phyloP scores from a whole-genome alignment of 306 rosid genomes.

The Trichosanthes cucumerina region DNA sequence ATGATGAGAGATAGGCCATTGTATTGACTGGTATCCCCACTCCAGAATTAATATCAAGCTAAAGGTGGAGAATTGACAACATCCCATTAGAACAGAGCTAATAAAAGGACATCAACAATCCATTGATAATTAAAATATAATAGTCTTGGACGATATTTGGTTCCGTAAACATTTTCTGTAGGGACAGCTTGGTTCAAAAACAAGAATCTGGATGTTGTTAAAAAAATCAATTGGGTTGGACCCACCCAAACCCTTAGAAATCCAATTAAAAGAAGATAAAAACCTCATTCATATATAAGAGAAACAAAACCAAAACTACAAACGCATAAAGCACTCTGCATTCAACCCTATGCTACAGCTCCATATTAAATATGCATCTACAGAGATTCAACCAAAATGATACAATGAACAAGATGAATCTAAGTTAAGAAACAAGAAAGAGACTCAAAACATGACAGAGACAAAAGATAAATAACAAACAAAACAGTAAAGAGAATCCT shows the following conservation, averaged over 20 bases:
- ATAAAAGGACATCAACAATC: not conserved
- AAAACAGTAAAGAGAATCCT: not conserved
- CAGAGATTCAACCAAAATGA: not conserved
- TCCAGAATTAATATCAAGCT: not conserved
- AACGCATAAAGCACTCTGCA: not conserved
- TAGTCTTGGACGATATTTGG: not conserved
- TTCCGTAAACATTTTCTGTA: not conserved
- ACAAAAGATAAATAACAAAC: not conserved
- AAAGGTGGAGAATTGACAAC: no score
- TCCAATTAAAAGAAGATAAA: not conserved
- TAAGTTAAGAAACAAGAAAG: not conserved
- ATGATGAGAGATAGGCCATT: not conserved
- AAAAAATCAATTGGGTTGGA: not conserved
- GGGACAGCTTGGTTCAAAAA: not conserved
- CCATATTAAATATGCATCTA: not conserved
- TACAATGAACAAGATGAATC: not conserved
- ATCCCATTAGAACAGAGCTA: not conserved
- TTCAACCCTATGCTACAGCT: not conserved
- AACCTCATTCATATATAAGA: not conserved
- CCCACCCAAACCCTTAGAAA: conserved; percentile 1
- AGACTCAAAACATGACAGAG: not conserved
- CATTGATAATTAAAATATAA: not conserved
- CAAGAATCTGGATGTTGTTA: not conserved
- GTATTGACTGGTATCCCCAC: not conserved
- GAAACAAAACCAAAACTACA: not conserved